Conservation (phyloP, 2,329 filamentous ascomycete species). For the Penicillium sp. region DNA sequence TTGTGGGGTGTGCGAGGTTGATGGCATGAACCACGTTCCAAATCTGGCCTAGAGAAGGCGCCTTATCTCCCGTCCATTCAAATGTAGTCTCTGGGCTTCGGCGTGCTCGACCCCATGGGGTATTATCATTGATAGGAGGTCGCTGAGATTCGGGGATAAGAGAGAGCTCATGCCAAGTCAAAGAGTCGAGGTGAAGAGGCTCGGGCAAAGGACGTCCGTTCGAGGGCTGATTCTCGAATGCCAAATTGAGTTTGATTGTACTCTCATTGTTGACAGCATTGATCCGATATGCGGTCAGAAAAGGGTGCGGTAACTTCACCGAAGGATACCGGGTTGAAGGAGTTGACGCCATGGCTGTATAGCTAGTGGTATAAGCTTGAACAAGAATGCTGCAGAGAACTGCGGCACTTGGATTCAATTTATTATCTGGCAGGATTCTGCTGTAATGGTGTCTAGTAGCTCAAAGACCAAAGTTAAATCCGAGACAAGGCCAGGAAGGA, state of each 20-base stretch:
- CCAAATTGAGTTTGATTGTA: conserved; percentile 35
- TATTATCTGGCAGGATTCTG: neutral
- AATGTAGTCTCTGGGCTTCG: conserved; percentile 49
- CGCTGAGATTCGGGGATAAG: conserved; percentile 19
- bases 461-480: neutral
- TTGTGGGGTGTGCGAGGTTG: conserved; percentile 47
- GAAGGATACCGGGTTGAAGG: conserved; percentile 34
- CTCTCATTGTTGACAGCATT: conserved; percentile 30
- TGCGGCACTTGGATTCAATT: neutral
- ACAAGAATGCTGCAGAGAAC: neutral
- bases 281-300: conserved; percentile 50
- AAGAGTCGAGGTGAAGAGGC: conserved; percentile 43
- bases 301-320: conserved; percentile 54
- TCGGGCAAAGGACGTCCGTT: conserved; percentile 39
- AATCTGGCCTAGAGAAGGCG: conserved; percentile 51
- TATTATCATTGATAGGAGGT: conserved; percentile 29
- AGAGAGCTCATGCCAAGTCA: conserved; percentile 44
- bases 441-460: neutral
- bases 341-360: conserved; percentile 15
- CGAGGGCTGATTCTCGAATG: conserved; percentile 36
- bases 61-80: conserved; percentile 41
- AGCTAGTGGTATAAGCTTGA: conserved; percentile 2
- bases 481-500: neutral
- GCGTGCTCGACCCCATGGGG: conserved; percentile 50
- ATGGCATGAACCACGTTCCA: conserved; percentile 55